Percentiles rank a stretch among this genome's conserved stretches.
These are phyloP conservation scores for Myochromella boudieri DNA, from an alignment of 768 basidiomycete genomes.

Conservation along the genomic window DNA sequence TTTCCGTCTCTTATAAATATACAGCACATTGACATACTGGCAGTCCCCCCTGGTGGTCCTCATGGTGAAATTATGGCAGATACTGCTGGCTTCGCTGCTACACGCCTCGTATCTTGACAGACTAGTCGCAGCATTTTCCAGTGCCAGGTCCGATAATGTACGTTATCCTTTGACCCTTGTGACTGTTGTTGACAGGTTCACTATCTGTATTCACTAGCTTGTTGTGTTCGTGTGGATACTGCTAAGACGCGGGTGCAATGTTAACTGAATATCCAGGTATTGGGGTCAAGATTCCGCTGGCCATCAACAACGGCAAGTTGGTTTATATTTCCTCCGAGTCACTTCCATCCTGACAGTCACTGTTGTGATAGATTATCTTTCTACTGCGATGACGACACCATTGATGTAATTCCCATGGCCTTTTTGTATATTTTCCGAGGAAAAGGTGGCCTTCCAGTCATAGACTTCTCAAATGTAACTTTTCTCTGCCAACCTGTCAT, in stretches of 20 bases:
- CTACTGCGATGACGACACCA: constrained; percentile 63
- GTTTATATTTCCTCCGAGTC: not conserved
- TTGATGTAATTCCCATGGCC: constrained; percentile 62
- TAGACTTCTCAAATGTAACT: constrained; percentile 66
- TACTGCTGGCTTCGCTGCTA: constrained; percentile 15
- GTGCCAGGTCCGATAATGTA: constrained; percentile 37
- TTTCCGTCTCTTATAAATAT: constrained; percentile 13
- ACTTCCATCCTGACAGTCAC: not conserved
- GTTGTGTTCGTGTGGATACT: constrained; percentile 30
- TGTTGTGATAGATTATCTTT: constrained; percentile 49
- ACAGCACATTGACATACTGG: not conserved
- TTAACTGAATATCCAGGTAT: constrained; percentile 26
- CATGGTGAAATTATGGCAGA: constrained; percentile 9
- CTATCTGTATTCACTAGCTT: constrained; percentile 23
- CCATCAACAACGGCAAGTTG: constrained; percentile 34
- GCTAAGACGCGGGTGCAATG: not conserved
- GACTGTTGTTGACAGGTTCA: not conserved
- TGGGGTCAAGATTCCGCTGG: constrained; percentile 42
- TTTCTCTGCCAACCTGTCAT: constrained; percentile 7
- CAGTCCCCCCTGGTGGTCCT: constrained; percentile 14
- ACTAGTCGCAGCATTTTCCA: constrained; percentile 30
- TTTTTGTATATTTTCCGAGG: constrained; percentile 63
- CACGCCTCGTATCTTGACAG: constrained; percentile 6
- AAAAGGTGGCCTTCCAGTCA: constrained; percentile 53
- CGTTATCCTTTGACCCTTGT: not conserved